Evolutionary conservation across 768 basidiomycete species (phyloP).

Genomic region (Tricholoma terreum): DNA sequence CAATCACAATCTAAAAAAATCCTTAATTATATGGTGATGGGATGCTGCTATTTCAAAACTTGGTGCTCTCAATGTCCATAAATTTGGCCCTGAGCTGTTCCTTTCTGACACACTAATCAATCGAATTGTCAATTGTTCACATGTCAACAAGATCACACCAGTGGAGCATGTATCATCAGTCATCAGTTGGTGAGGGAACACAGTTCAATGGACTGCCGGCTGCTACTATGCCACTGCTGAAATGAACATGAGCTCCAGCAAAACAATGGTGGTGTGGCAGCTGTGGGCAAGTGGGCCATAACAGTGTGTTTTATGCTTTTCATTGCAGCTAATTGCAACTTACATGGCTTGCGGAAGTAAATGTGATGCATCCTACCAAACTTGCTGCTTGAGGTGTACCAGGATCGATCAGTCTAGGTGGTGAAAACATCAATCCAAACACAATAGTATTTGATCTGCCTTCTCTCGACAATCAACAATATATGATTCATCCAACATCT

Average conservation of each 20-base stretch:
- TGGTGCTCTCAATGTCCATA: too few species aligned
- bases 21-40: background rate
- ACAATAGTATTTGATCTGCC: too few species aligned
- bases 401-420: too few species aligned
- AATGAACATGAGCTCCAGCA: too few species aligned
- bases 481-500: background rate
- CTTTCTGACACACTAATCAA: background rate
- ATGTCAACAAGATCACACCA: background rate
- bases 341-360: background rate
- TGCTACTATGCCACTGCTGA: too few species aligned
- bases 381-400: too few species aligned
- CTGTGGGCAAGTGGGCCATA: background rate
- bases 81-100: background rate
- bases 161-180: background rate
- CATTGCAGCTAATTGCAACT: background rate
- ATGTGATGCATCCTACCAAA: background rate
- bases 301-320: background rate
- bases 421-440: too few species aligned
- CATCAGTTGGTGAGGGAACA: background rate
- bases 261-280: background rate
- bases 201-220: too few species aligned
- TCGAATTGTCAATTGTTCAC: background rate
- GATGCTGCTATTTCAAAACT: background rate
- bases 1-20: background rate
- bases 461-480: too few species aligned